These are phyloP conservation scores for Leccinum sublutescens DNA, from an alignment of 768 basidiomycete genomes.

Conservation along the genomic window DNA sequence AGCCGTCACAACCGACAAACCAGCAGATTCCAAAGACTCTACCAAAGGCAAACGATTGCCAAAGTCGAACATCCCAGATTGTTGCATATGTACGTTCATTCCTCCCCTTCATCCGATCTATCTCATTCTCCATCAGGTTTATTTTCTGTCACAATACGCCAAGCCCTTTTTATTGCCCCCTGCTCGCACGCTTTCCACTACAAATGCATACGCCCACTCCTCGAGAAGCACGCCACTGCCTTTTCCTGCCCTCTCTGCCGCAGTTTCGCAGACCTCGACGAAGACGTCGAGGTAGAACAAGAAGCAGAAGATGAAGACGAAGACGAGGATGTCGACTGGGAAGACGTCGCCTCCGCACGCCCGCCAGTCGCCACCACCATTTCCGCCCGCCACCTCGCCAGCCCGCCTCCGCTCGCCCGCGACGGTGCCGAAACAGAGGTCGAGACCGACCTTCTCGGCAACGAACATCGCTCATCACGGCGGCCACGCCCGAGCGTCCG, in stretches of 20 bases:
- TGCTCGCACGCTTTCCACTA: slow-evolving; percentile 96
- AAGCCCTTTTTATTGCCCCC: slow-evolving; percentile 96
- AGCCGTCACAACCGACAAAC: slow-evolving; percentile 39
- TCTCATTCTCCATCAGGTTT: slow-evolving; percentile 40
- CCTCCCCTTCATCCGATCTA: not conserved
- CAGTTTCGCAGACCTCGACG: slow-evolving; percentile 92
- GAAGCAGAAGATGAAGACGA: slow-evolving; percentile 33
- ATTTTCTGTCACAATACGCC: slow-evolving; percentile 89
- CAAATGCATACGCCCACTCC: slow-evolving; percentile 93
- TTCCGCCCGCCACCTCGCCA: slow-evolving; percentile 18
- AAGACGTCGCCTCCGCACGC: slow-evolving; percentile 8
- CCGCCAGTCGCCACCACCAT: not conserved
- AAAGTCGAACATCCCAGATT: slow-evolving; percentile 65
- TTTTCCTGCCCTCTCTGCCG: slow-evolving; percentile 96
- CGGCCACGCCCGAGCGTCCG: slow-evolving; percentile 27
- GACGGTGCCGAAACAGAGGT: slow-evolving; percentile 37
- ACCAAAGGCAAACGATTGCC: slow-evolving; percentile 30
- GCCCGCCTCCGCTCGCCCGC: slow-evolving; percentile 22
- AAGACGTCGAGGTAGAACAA: slow-evolving; percentile 81
- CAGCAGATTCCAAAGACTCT: slow-evolving; percentile 8
- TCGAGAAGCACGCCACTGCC: slow-evolving; percentile 85
- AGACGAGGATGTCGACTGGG: slow-evolving; percentile 28
- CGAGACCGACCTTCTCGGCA: slow-evolving; percentile 24
- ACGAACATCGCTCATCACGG: slow-evolving; percentile 10
- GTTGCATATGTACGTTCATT: slow-evolving; percentile 82